Conservation (phyloP, 306 rosid species). For the Dalbergia cultrata region DNA sequence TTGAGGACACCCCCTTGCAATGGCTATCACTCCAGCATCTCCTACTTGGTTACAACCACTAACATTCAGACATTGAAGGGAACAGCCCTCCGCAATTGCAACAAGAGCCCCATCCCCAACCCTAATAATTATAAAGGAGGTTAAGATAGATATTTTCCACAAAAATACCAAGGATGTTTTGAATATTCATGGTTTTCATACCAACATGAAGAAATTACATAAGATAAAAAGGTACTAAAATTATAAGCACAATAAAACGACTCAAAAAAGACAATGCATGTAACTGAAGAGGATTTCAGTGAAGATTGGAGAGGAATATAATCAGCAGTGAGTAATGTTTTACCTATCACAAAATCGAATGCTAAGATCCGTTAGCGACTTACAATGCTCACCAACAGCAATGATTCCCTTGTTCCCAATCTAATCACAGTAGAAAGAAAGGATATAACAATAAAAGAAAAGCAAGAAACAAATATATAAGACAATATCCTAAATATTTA, state of each 20-base stretch:
- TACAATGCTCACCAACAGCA: slow-evolving; percentile 78
- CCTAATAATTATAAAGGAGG: slow-evolving; percentile 50
- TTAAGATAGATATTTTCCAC: slow-evolving; percentile 23
- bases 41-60: slow-evolving; percentile 91
- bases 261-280: not conserved
- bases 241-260: not conserved
- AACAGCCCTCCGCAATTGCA: slow-evolving; percentile 73
- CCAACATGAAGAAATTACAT: not conserved
- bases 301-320: not conserved
- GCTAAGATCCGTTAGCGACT: slow-evolving; percentile 76
- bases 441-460: not conserved
- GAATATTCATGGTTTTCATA: too few relatives aligned
- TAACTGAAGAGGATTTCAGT: slow-evolving; percentile 22
- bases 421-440: slow-evolving; percentile 46
- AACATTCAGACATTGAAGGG: slow-evolving; percentile 76
- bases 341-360: slow-evolving; percentile 87
- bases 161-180: not conserved
- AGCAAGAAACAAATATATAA: slow-evolving; percentile 18
- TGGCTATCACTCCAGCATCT: slow-evolving; percentile 82
- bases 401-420: slow-evolving; percentile 75
- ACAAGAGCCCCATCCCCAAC: slow-evolving; percentile 85
- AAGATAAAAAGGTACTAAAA: not conserved
- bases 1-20: slow-evolving; percentile 84
- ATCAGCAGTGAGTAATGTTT: slow-evolving; percentile 36
- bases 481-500: not conserved